These are phyloP conservation scores for Apophysomyces elegans DNA, from an alignment of 371 early-diverging fungal genomes.

Conservation along the genomic window DNA sequence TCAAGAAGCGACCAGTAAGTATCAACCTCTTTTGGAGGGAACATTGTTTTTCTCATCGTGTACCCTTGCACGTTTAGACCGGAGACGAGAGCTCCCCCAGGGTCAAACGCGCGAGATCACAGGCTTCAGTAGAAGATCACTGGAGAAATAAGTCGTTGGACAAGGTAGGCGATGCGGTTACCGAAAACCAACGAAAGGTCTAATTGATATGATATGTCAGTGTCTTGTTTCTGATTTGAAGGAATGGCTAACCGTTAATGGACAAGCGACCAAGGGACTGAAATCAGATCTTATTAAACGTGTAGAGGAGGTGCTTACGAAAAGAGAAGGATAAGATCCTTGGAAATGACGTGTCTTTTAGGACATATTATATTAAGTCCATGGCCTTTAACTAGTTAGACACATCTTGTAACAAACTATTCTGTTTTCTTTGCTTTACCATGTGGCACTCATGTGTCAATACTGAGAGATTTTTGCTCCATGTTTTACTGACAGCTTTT, in stretches of 20 bases:
- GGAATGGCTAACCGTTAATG: slow-evolving; percentile 48
- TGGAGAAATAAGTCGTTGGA: slow-evolving; percentile 14
- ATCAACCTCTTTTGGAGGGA: too few species aligned
- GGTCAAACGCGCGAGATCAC: slow-evolving; percentile 11
- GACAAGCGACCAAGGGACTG: slow-evolving; percentile 35
- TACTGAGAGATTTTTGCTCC: too few species aligned
- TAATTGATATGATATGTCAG: slow-evolving; percentile 13
- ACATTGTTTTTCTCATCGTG: neutral
- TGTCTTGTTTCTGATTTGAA: slow-evolving; percentile 57
- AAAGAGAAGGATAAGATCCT: neutral
- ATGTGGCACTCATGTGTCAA: too few species aligned
- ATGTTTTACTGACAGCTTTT: too few species aligned
- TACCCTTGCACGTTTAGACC: neutral
- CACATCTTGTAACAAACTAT: too few species aligned
- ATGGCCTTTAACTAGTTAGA: too few species aligned
- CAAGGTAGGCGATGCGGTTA: neutral
- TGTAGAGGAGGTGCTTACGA: slow-evolving; percentile 29
- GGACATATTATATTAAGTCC: too few species aligned
- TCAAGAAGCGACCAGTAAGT: neutral
- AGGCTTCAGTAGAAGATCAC: slow-evolving; percentile 4
- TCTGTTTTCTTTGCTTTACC: too few species aligned
- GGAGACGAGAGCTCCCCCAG: neutral
- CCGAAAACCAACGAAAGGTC: neutral
- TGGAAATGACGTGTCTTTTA: neutral
- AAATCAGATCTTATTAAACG: slow-evolving; percentile 59